Percentiles rank a stretch among this genome's conserved stretches.
Evolutionary conservation across 148 eudicot genomes (phyloP).

Genomic region (Rhododendron simsii): DNA sequence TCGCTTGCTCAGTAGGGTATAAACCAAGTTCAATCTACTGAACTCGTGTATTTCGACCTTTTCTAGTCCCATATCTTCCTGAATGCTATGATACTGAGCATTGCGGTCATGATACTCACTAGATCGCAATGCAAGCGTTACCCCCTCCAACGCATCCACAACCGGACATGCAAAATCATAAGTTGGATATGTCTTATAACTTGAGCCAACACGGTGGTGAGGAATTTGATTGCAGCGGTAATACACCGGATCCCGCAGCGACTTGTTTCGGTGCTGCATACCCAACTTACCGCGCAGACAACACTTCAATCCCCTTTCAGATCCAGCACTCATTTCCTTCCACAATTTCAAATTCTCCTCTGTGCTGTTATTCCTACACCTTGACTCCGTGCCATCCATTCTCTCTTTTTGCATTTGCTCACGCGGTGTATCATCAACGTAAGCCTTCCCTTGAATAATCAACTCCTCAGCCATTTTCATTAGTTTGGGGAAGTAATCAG

Average conservation of each 20-base stretch:
- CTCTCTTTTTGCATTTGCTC: no score
- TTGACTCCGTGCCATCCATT: no score
- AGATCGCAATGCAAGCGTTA: constrained; percentile 91
- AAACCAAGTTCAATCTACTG: constrained; percentile 89
- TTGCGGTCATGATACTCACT: constrained; percentile 98
- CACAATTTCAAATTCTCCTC: no score
- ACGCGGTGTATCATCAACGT: no score
- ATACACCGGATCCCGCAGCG: constrained; percentile 88
- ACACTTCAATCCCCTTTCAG: no score
- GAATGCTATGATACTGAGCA: constrained; percentile 89
- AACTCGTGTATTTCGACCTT: constrained; percentile 84
- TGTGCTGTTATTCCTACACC: no score
- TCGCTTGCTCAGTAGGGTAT: constrained; percentile 56
- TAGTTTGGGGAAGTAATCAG: no score
- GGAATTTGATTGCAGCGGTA: constrained; percentile 86
- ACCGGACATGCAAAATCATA: constrained; percentile 97
- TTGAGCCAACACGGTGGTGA: constrained; percentile 86
- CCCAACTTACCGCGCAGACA: constrained; percentile 75
- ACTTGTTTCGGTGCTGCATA: constrained; percentile 97
- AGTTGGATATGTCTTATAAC: constrained; percentile 86
- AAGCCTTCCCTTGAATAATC: no score
- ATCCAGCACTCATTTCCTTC: no score
- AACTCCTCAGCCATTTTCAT: no score
- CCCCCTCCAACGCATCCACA: constrained; percentile 87
- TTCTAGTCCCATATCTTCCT: constrained; percentile 72